These are phyloP conservation scores for Eutypa lata DNA, from an alignment of 2,329 filamentous ascomycete genomes.

Conservation along the genomic window DNA sequence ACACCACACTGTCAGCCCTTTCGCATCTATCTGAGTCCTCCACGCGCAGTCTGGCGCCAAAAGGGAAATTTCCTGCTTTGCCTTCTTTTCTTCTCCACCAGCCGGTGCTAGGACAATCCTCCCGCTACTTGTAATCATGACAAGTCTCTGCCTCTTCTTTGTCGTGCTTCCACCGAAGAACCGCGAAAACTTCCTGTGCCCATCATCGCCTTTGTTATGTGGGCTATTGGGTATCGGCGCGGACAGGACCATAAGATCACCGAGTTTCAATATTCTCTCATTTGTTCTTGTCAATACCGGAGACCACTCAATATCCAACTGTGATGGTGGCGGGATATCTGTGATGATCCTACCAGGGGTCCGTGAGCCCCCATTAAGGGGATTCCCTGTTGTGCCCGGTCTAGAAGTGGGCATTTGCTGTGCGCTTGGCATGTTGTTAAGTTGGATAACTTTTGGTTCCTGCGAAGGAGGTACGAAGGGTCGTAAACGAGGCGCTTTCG, in stretches of 20 bases:
- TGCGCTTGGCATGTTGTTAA: conserved; percentile 53
- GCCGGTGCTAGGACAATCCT: conserved; percentile 86
- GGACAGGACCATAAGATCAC: conserved; percentile 82
- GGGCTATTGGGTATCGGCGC: conserved; percentile 74
- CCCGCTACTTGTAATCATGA: conserved; percentile 91
- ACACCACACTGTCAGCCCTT: conserved; percentile 83
- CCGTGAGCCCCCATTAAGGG: conserved; percentile 48
- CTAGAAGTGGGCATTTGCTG: conserved; percentile 20
- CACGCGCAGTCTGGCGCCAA: conserved; percentile 72
- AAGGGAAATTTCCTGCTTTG: conserved; percentile 88
- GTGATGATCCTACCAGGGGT: conserved; percentile 82
- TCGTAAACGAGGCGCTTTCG: conserved; percentile 82
- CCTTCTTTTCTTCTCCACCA: conserved; percentile 92
- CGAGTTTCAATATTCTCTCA: conserved; percentile 90
- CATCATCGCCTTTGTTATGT: conserved; percentile 67
- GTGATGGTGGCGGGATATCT: conserved; percentile 91
- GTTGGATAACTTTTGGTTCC: conserved; percentile 71
- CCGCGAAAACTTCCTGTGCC: conserved; percentile 83
- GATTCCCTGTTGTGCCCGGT: conserved; percentile 33
- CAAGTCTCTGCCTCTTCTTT: conserved; percentile 88
- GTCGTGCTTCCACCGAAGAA: conserved; percentile 90
- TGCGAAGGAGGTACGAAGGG: conserved; percentile 75
- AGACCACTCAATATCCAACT: conserved; percentile 97
- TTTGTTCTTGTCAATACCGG: conserved; percentile 88
- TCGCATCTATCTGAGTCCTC: conserved; percentile 78